Percentiles rank a stretch among this genome's conserved stretches.
phyloP scores from a whole-genome alignment of 805 yeast species.

The Wickerhamiella domercqiae region DNA sequence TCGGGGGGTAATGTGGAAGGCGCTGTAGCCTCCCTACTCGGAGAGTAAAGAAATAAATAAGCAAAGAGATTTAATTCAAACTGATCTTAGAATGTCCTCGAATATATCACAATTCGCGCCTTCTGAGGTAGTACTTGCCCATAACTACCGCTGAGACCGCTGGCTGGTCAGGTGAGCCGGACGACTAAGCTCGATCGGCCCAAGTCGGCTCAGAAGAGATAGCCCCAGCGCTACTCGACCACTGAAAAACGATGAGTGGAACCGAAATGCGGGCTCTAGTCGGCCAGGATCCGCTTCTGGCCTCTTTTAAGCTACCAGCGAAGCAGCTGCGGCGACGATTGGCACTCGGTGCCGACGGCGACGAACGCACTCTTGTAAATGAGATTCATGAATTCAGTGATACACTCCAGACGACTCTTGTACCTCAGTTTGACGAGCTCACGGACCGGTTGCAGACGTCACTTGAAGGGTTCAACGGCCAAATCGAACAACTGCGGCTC shows the following conservation, averaged over 20 bases:
- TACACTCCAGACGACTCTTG: conserved; percentile 1
- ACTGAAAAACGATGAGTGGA: neutral
- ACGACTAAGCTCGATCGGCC: too few species aligned
- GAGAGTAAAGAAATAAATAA: too few species aligned
- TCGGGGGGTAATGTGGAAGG: conserved; percentile 97
- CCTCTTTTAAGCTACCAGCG: conserved; percentile 1
- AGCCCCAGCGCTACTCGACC: too few species aligned
- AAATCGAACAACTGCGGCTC: neutral
- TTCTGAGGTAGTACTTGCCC: too few species aligned
- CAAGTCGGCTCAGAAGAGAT: too few species aligned
- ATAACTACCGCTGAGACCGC: too few species aligned
- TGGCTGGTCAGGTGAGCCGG: too few species aligned
- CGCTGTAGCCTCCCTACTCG: conserved; percentile 75
- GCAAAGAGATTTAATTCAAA: too few species aligned
- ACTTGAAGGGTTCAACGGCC: neutral
- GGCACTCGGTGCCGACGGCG: neutral
- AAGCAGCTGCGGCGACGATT: neutral
- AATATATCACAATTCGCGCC: too few species aligned
- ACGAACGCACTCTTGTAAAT: neutral
- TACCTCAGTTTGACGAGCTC: conserved; percentile 2
- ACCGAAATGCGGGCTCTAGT: neutral
- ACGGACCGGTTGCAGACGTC: neutral
- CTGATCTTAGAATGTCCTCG: too few species aligned
- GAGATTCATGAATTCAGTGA: conserved; percentile 2
- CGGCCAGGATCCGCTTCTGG: conserved; percentile 2